Evolutionary conservation across 2,329 filamentous ascomycete species (phyloP), one percentile per base, ranked within the genome.

Genomic region (Mollisiaceae sp.): DNA sequence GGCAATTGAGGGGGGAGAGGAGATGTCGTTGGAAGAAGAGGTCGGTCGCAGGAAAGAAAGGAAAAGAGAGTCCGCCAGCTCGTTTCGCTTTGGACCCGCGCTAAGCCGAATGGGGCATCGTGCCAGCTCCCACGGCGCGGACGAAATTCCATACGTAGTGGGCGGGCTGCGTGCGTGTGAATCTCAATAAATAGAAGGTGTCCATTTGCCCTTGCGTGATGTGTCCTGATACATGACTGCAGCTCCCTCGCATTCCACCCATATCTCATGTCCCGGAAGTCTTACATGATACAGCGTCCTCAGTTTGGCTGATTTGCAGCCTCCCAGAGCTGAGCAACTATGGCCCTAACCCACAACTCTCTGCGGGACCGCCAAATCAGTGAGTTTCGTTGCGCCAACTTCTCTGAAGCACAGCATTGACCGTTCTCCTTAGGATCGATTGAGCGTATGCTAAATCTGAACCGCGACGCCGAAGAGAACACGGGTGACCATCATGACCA

Each of bases 401-500:
- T 15, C 39, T 32, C 32, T 43, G 27, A 41, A 38, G 27, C 15
- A 22, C 24, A 15, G 55, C 11, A 47, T 64, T 60, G 65, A 63
- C 43, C 58, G 47, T 5, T 20, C 9, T 8, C 58, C 70, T 45
- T 70, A 97, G 94, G 91, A 59, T 94, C 94, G 20, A 93, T 99
- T 75, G 93, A 97, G 82, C 94, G 93, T 80, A 93, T 99, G 75
- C 87, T 99, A 71, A 98, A 97, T 78, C 83, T 99, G 71, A 99
- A 99, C 80, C 90, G 95, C 75, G 85, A 80, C 67, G 85, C 81
- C 75, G 86, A 71, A 77, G 78, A 84, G 66, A 73, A 79, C 61
- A 74, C 85, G 65, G 84, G 85, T 71, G 83, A 86, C 64, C 81
- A 85, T 59, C 85, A 91, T 66, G 91, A 93, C 65, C 77, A 84